Base-by-base conservation (phyloP, 129 eudicot species). In the Tagetes erecta region DNA sequence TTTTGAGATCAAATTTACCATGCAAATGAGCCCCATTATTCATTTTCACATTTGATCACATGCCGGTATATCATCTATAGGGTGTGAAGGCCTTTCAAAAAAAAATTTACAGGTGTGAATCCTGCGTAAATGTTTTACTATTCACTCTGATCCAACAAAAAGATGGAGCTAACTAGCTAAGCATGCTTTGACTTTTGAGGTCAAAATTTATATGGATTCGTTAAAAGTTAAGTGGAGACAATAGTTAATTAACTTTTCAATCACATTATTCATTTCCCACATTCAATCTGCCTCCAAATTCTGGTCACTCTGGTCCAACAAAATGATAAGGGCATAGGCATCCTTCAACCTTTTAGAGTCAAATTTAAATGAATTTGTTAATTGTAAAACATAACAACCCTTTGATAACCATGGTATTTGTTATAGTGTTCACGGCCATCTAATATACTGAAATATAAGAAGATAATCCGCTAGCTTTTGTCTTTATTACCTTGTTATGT, bases 141-240 rank as follows among this genome's bases (percentile, higher is more conserved):
- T 14, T 59, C 65, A 59, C 40, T 59, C 40, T 33, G 41, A 31
- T 59, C 8, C 41, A 34, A 59, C 40, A 59, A 59, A 59, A 35
- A 8, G 6, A 33, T 11, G n/a, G n/a, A n/a, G n/a, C n/a, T n/a
- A n/a, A n/a, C n/a, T n/a, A n/a, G n/a, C n/a, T 12, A 62, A 62
- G 13, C 39, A 46, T 77, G 70, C 76, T 77, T 76, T 77, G 75
- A 57, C 70, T 44, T 45, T 44, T 37, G 30, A 35, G 62, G 60
- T 68, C 62, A 77, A 77, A 68, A 70, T 69, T 68, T 9, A 62
- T 44, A 37, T 27, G 60, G 12, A 9, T 35, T 57, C 42, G 65
- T 33, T 39, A 6, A 30, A 49, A 52, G 66, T 30, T 46, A 46
- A 50, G 38, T 3, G 2, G 14, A 38, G 2, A 6, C 73, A 40